These are phyloP conservation scores for Borealophlyctis nickersoniae DNA, from an alignment of 192 early-diverging fungal genomes.

Conservation along the genomic window DNA sequence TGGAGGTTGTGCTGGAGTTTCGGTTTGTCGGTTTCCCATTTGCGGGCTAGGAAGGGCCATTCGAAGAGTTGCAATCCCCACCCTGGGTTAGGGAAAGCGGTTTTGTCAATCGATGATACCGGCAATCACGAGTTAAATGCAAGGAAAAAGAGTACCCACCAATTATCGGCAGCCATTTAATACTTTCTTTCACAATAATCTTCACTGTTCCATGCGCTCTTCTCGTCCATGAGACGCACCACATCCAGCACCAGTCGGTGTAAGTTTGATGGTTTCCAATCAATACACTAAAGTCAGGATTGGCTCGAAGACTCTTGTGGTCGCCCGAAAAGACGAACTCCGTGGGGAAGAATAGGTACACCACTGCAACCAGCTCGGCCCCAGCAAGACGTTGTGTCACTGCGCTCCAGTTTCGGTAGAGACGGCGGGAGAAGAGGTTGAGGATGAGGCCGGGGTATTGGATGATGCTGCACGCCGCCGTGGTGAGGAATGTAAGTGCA, in stretches of 20 bases:
- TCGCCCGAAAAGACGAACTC: slow-evolving; percentile 46
- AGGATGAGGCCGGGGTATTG: slow-evolving; percentile 27
- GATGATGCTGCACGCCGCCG: too few species aligned
- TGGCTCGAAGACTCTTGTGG: slow-evolving; percentile 17
- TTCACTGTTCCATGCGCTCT: slow-evolving; percentile 79
- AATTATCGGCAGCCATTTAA: slow-evolving; percentile 82
- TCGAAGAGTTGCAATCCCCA: too few species aligned
- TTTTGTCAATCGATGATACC: too few species aligned
- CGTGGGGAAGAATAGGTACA: slow-evolving; percentile 32
- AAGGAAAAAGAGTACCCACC: slow-evolving; percentile 64
- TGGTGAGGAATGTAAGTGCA: too few species aligned
- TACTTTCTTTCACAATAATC: slow-evolving; percentile 83
- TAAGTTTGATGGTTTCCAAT: slow-evolving; percentile 52
- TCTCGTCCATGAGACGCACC: slow-evolving; percentile 49
- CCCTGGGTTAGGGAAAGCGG: too few species aligned
- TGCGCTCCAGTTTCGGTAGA: slow-evolving; percentile 35
- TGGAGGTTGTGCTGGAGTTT: slow-evolving; percentile 50
- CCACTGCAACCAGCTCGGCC: slow-evolving; percentile 38
- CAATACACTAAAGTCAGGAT: slow-evolving; percentile 29
- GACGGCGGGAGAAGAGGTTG: slow-evolving; percentile 15
- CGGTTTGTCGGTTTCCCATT: slow-evolving; percentile 72
- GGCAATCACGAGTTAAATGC: too few species aligned
- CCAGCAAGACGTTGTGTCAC: too few species aligned
- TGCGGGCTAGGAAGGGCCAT: slow-evolving; percentile 91
- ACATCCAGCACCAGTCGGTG: slow-evolving; percentile 53